These are phyloP conservation scores for Tephrocybe sp. DNA, from an alignment of 768 basidiomycete species.

Conservation along the genomic window DNA sequence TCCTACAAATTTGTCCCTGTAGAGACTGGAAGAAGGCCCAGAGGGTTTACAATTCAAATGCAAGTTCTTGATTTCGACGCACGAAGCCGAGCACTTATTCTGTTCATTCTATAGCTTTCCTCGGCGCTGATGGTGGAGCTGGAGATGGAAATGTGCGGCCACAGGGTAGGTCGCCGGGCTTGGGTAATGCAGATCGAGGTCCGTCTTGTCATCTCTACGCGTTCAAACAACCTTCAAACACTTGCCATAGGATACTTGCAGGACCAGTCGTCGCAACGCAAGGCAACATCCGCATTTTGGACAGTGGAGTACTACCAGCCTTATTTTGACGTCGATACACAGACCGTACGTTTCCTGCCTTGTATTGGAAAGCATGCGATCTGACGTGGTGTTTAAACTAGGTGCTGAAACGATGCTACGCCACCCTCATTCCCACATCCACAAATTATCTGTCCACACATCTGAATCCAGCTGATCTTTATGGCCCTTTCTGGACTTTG, in stretches of 20 bases:
- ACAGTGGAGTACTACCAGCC: constrained; percentile 82
- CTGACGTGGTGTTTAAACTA: constrained; percentile 21
- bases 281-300: constrained; percentile 66
- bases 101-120: constrained; percentile 45
- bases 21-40: constrained; percentile 66
- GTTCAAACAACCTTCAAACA: background rate
- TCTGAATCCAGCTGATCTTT: constrained; percentile 71
- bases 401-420: constrained; percentile 76
- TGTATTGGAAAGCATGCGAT: background rate
- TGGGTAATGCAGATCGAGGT: constrained; percentile 58
- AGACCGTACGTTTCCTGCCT: constrained; percentile 45
- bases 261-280: constrained; percentile 46
- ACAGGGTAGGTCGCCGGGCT: constrained; percentile 33
- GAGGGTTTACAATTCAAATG: constrained; percentile 77
- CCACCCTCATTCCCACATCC: constrained; percentile 74
- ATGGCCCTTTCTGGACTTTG: constrained; percentile 97
- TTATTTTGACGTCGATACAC: constrained; percentile 88
- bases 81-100: background rate
- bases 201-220: constrained; percentile 14
- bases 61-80: constrained; percentile 20
- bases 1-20: constrained; percentile 3
- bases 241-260: constrained; percentile 59
- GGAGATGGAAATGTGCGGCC: constrained; percentile 23
- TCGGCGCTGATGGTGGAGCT: constrained; percentile 42
- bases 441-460: constrained; percentile 63